phyloP scores from a whole-genome alignment of 2,329 filamentous ascomycete genomes.

The Aspergillus luchuensis region DNA sequence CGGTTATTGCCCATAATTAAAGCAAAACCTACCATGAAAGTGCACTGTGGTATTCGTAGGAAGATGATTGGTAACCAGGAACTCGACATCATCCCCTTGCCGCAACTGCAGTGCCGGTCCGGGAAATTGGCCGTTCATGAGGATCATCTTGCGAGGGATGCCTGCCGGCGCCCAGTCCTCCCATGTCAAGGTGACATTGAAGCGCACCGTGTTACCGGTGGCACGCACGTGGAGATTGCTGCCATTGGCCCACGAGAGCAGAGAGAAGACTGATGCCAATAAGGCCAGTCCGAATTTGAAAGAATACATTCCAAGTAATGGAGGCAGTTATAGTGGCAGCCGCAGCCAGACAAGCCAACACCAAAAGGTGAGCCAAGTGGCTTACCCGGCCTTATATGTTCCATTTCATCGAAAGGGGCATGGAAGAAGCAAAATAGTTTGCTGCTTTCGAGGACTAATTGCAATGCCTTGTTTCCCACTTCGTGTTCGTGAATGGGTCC shows the following conservation, averaged over 20 bases:
- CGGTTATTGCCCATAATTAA: neutral
- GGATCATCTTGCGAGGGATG: slow-evolving; percentile 29
- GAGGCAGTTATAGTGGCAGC: neutral
- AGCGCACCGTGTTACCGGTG: slow-evolving; percentile 23
- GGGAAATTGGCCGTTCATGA: slow-evolving; percentile 33
- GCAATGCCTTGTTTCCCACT: neutral
- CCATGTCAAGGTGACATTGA: slow-evolving; percentile 37
- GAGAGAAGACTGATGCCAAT: slow-evolving; percentile 14
- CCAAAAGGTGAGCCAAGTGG: neutral
- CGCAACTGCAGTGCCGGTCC: slow-evolving; percentile 28
- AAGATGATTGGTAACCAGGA: slow-evolving; percentile 31
- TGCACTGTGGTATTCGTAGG: slow-evolving; percentile 30
- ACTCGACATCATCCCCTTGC: slow-evolving; percentile 32
- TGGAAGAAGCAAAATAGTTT: neutral
- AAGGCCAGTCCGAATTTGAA: slow-evolving; percentile 9
- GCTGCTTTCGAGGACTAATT: neutral
- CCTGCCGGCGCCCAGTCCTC: slow-evolving; percentile 32
- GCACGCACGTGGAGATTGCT: neutral
- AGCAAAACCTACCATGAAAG: slow-evolving; percentile 31
- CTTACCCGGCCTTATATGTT: neutral
- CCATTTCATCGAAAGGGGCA: neutral
- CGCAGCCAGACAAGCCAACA: neutral
- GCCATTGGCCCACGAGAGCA: slow-evolving; percentile 13
- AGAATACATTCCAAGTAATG: slow-evolving; percentile 6
- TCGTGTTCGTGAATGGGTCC: neutral